Base-by-base conservation (phyloP, 192 early-diverging fungal genomes). In the Mortierella antarctica region DNA sequence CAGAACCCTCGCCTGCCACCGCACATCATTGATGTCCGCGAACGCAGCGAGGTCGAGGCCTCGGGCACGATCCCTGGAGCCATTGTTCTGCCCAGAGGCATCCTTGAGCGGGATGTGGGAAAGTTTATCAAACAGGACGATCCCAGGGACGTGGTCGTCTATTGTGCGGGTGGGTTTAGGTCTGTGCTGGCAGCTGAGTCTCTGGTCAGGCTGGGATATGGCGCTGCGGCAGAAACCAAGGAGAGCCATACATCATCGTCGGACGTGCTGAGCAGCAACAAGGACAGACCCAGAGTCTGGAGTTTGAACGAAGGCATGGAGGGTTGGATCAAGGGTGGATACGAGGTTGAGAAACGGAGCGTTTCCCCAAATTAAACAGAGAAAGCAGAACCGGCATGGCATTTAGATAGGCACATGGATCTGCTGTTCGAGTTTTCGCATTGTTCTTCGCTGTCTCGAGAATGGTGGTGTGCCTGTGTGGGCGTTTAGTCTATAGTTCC, bases 121-220 rank as follows among this genome's bases (percentile, higher is more conserved):
- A 84, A 85, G 49, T 70, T 85, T 39, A 68, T 87, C 4, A 68
- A 75, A 40, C 70, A 71, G 39, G 75, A 82, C 13, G 81, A 79
- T 61, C 62, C 81, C 15, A 77, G 83, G 57, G 77, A 83, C 20
- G 68, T 89, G 39, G 79, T 89, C 20, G 57, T 89, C 11, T 89
- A 89, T 67, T 89, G 88, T 67, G 88, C 88, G 14, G 88, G 88
- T n/a, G 88, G 88, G 4, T 70, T 85, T 23, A 73, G 78, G 17
- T 86, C 85, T 49, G 61, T 87, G 18, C 65, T 89, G 57, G 86
- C 88, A 1, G 88, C 88, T 12, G 85, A 85, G 67, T 79, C 80
- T 52, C 54, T 89, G 51, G 66, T 85, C n/a, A 60, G 86, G 13
- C 53, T 89, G 20, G 88, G 88, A 1, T 89, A 89, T 54, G 77